A percentile compares a stretch with the other conserved stretches of the same genome.
Evolutionary conservation across 2,329 filamentous ascomycete genomes (phyloP).

Genomic region (Eutypella sp.): DNA sequence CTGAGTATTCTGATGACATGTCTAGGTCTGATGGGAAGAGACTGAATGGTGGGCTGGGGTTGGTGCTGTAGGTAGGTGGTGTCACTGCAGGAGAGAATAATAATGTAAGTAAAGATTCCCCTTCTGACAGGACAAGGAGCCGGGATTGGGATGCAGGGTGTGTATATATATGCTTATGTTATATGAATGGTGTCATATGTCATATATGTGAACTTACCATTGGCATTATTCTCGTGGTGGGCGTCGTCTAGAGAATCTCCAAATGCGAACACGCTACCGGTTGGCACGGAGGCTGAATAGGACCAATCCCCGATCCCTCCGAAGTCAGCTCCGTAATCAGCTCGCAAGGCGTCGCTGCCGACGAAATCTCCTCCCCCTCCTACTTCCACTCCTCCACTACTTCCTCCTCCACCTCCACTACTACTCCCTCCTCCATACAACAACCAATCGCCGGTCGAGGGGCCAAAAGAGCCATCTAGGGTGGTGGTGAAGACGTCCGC

Average conservation of each 20-base stretch:
- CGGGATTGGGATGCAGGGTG: background rate
- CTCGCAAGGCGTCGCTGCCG: too few relatives aligned
- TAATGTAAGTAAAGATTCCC: too few relatives aligned
- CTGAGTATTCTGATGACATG: conserved; percentile 5
- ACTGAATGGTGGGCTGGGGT: conserved; percentile 15
- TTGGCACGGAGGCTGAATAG: conserved; percentile 16
- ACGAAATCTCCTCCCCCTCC: conserved; percentile 5
- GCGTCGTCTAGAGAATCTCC: conserved; percentile 10
- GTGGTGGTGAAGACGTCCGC: conserved; percentile 24
- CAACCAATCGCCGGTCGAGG: conserved; percentile 3
- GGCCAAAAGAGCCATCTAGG: conserved; percentile 15
- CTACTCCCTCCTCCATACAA: background rate
- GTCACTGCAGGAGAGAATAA: conserved; percentile 15
- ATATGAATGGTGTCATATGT: background rate
- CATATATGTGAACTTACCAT: conserved; percentile 17
- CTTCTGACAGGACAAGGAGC: too few relatives aligned
- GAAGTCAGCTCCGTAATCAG: background rate
- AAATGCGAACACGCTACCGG: conserved; percentile 14
- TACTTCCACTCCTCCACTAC: conserved; percentile 1
- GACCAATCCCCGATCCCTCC: conserved; percentile 19
- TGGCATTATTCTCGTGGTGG: conserved; percentile 16
- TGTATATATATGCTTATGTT: too few relatives aligned
- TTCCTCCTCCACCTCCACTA: conserved; percentile 14
- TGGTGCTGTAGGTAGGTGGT: conserved; percentile 12
- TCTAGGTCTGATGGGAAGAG: conserved; percentile 6